Evolutionary conservation across 129 eudicot species (phyloP), one percentile per base, ranked within the genome.

Genomic region (Silybum marianum): DNA sequence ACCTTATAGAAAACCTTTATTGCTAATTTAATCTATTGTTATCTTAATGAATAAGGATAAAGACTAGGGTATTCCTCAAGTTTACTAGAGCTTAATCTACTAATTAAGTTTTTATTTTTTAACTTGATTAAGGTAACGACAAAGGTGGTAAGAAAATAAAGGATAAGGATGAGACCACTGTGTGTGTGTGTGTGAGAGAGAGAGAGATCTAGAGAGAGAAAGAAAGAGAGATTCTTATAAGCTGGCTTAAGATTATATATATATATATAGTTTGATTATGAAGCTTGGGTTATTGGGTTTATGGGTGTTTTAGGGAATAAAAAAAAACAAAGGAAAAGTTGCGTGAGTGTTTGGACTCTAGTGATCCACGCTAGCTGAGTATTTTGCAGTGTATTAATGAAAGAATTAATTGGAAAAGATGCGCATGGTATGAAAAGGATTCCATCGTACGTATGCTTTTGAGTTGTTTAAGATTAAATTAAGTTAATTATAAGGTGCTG

Each of bases 121-220:
- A 80, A 76, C 75, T 63, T 26, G 80, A 74, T 80, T 75, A 69
- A 75, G 74, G 72, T 71, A 72, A 75, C 67, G 71, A 75, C 82
- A 74, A 82, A 71, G 77, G 84, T 74, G 86, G 88, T 84, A 77
- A 84, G 72, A 51, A 72, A 77, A 84, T 69, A 51, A 72, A 71
- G 87, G 91, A 88, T 88, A 88, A 85, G 91, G 88, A 88, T 79
- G 84, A 71, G 73, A 71, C 42, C 63, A 70, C 25, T 54, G 73
- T 32, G 82, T 76, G 82, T 42, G 22, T 77, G 38, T 13, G 65
- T 32, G 84, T 1, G 84, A n/a, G 40, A 36, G 42, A 9, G 16
- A 9, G 54, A 9, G 54, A 9, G 54, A 44, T 11, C 13, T 11
- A 13, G 36, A 62, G 71, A 74, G 69, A 78, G 75, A 70, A 32